Evolutionary conservation across 225 moss, liverwort and hornwort species (phyloP), one percentile per base, ranked within the genome.

Genomic region (Pseudisothecium myosuroides): DNA sequence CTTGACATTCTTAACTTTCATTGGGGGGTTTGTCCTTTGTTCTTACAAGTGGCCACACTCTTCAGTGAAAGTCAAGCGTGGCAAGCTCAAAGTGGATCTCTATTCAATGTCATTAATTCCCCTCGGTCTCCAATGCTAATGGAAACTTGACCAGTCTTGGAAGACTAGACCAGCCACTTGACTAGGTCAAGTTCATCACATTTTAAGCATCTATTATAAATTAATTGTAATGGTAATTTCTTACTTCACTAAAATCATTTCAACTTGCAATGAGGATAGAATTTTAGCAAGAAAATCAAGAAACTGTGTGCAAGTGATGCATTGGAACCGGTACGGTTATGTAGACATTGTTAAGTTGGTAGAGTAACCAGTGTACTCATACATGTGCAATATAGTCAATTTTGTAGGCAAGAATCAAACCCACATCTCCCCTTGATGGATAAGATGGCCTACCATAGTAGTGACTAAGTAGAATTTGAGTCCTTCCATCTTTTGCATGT

Each of bases 121-220:
- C 4, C 3, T 75, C n/a, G n/a, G n/a, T n/a, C 4, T 0, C 2
- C 2, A 76, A 32, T 1, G 5, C 4, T 50, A 32, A 4, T 12
- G 12, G 20, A 20, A 50, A 76, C 3, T 20, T 50, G n/a, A n/a
- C n/a, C n/a, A 0, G 7, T 50, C 17, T 31, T 19, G 1, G 32
- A 50, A 20, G 73, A 28, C 28, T 1, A 28, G 73, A 28, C 28
- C 2, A 28, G 10, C 45, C 73, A 73, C 17, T 73, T 73, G 73
- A 45, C 28, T 17, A 43, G 28, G 73, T 45, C 43, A 73, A 73
- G 45, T 45, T 72, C 0, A 2, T n/a, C 12, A n/a, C 22, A n/a
- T 22, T 22, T n/a, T 22, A n/a, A n/a, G n/a, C 12, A 22, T 67
- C 7, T 67, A n/a, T n/a, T 12, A 22, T 6, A 21, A 22, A 37